A percentile compares a stretch with the other conserved stretches of the same genome.
phyloP scores from a whole-genome alignment of 225 moss, liverwort and hornwort genomes.

The Thuidium tamariscinum region DNA sequence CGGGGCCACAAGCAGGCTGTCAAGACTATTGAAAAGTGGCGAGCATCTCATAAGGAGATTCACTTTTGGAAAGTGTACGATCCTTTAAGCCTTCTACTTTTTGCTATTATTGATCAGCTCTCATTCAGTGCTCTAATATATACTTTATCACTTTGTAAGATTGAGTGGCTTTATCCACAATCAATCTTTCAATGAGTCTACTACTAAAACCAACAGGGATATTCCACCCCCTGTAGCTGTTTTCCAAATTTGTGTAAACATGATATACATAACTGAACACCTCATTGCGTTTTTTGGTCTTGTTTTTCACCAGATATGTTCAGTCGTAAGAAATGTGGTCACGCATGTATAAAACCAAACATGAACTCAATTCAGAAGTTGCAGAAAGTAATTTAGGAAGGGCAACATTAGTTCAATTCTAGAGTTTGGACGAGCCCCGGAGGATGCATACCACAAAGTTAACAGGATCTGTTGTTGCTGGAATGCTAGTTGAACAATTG shows the following conservation, averaged over 20 bases:
- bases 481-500: not conserved
- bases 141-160: not conserved
- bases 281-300: not conserved
- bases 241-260: not conserved
- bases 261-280: not conserved
- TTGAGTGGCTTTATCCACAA: not conserved
- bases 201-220: not conserved
- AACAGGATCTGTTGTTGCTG: not conserved
- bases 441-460: not conserved
- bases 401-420: not conserved
- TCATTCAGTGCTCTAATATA: not conserved
- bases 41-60: slow-evolving; percentile 31
- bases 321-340: not conserved
- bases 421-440: not conserved
- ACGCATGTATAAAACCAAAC: not conserved
- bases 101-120: not conserved
- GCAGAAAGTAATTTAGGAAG: not conserved
- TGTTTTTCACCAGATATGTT: not conserved
- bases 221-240: not conserved
- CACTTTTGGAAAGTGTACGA: slow-evolving; percentile 55
- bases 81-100: slow-evolving; percentile 30
- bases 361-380: slow-evolving; percentile 3
- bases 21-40: slow-evolving; percentile 27
- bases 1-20: slow-evolving; percentile 12
- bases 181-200: not conserved